Evolutionary conservation across 495 filamentous ascomycete species (phyloP), one percentile per base, ranked within the genome.

Genomic region (Xylaria castorea): DNA sequence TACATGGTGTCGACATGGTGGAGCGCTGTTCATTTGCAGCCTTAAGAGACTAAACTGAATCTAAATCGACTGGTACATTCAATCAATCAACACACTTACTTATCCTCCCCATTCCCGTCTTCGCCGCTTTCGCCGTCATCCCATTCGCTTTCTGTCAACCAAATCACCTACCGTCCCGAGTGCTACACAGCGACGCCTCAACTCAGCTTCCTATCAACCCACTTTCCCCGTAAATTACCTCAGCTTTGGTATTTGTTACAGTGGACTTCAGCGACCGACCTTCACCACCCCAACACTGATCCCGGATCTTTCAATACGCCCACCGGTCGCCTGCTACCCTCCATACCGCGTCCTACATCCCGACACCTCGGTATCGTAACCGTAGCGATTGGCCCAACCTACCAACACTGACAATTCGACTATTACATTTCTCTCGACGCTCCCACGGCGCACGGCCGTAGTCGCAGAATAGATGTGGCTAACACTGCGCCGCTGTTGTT

Each of bases 381-480:
- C 16, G 22, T 53, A 20, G 44, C 22, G 50, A 32, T 53, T 46
- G 60, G 30, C 44, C 48, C 30, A 22, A 50, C 68, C 42, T 70
- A 5, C 60, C 62, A 66, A 60, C 53, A 44, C 42, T n/a, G 34
- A 40, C 63, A 22, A 66, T 66, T 36, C 70, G 58, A 71, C 46
- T 50, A 53, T 75, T 74, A 74, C 76, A 75, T 78, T 74, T 60
- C 70, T 70, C 68, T 68, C 70, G 70, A 64, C 71, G 70, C 72
- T 40, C 51, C 68, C 65, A 65, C 76, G 78, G 78, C 76, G 75
- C 71, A 71, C 60, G 65, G 78, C 74, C 76, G 78, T 76, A 67
- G 42, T 73, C 69, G 53, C 73, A 63, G 76, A 60, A 73, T 78
- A 76, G 74, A 76, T 80, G 76, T 73, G 65, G 76, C 74, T 71